Conservation (phyloP, 164 flowering plant genomes). For the Tinospora cordifolia region DNA sequence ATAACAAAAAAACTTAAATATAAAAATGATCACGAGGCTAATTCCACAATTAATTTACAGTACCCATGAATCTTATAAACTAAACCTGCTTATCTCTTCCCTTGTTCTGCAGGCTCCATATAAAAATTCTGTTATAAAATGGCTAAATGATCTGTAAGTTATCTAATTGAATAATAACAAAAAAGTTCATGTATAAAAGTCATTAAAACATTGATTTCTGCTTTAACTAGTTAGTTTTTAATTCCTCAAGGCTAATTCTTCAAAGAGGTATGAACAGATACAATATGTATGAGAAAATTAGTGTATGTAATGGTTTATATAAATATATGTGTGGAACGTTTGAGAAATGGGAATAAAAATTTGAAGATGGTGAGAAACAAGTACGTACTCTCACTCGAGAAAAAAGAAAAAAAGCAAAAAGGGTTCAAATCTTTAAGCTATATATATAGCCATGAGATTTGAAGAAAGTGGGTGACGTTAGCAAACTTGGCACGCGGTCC, state of each 20-base stretch:
- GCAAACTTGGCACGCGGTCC: slow-evolving; percentile 27
- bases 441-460: not conserved
- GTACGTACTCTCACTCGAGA: not conserved
- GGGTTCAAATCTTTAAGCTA: not conserved
- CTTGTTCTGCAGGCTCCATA: not conserved
- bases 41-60: not conserved
- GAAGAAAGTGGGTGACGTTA: slow-evolving; percentile 2
- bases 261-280: too few relatives aligned
- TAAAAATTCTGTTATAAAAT: too few relatives aligned
- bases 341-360: not conserved
- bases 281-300: too few relatives aligned
- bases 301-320: too few relatives aligned
- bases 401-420: not conserved
- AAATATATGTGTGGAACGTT: not conserved
- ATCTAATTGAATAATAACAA: too few relatives aligned
- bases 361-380: not conserved
- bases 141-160: too few relatives aligned
- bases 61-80: not conserved
- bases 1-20: not conserved
- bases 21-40: too few relatives aligned
- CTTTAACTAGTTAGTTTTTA: too few relatives aligned
- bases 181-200: too few relatives aligned
- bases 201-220: too few relatives aligned
- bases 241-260: too few relatives aligned
- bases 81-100: too few relatives aligned